Conservation (phyloP, 257 asterid genomes). For the Asclepias syriaca region DNA sequence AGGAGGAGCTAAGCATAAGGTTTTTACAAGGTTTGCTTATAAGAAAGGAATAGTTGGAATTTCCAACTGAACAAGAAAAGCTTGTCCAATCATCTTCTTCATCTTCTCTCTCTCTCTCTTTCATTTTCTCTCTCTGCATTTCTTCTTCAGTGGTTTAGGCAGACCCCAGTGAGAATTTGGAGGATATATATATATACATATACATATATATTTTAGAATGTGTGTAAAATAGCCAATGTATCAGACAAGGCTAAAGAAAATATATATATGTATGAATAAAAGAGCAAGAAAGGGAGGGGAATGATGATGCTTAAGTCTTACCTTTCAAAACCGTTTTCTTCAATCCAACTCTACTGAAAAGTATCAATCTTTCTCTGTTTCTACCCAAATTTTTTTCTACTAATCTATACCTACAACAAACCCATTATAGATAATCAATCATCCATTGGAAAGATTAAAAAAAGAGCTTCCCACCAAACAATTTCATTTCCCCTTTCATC, state of each 20-base stretch:
- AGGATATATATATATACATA: too few relatives aligned
- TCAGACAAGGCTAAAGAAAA: neutral
- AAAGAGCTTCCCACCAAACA: conserved; percentile 37
- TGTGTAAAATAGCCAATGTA: neutral
- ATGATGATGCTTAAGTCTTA: conserved; percentile 52
- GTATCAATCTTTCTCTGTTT: conserved; percentile 4
- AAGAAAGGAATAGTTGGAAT: conserved; percentile 17
- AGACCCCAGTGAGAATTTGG: neutral
- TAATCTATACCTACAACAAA: conserved; percentile 20
- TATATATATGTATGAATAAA: too few relatives aligned
- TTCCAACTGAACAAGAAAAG: conserved; percentile 21
- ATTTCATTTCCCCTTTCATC: conserved; percentile 17
- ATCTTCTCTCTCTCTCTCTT: conserved; percentile 5
- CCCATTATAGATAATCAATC: conserved; percentile 17
- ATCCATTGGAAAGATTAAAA: conserved; percentile 4
- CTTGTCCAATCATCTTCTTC: conserved; percentile 11
- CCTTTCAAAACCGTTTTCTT: conserved; percentile 69
- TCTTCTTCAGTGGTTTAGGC: neutral
- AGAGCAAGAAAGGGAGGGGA: neutral
- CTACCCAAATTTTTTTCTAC: neutral
- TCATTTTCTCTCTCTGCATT: neutral
- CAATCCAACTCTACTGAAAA: conserved; percentile 30
- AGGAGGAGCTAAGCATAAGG: conserved; percentile 12
- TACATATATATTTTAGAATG: neutral
- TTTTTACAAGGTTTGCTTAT: conserved; percentile 13